Percentiles rank a stretch among this genome's conserved stretches.
phyloP scores from a whole-genome alignment of 306 rosid genomes.

The Rubus parviflorus region DNA sequence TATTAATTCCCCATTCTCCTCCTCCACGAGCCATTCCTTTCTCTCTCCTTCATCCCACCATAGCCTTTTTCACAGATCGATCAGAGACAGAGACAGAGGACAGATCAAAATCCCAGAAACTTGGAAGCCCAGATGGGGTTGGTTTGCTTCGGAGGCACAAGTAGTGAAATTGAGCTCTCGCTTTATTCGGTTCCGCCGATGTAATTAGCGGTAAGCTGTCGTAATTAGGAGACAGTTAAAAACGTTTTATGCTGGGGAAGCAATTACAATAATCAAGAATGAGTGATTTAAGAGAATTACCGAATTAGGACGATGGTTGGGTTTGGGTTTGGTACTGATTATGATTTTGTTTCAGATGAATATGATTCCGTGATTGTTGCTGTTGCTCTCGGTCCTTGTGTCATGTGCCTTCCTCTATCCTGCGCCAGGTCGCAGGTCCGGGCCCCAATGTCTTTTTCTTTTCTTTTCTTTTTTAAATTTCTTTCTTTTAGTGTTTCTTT shows the following conservation, averaged over 20 bases:
- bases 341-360: not conserved
- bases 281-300: not conserved
- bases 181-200: not conserved
- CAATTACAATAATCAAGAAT: not conserved
- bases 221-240: not conserved
- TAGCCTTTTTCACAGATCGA: constrained; percentile 31
- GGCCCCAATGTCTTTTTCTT: not conserved
- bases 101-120: constrained; percentile 12
- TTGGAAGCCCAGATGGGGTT: not conserved
- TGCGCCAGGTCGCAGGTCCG: constrained; percentile 13
- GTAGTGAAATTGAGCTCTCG: not conserved
- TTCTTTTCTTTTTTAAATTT: not conserved
- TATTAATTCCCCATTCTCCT: constrained; percentile 57
- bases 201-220: not conserved
- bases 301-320: not conserved
- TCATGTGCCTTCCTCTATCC: constrained; percentile 21
- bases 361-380: constrained; percentile 35
- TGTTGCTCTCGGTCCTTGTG: constrained; percentile 4
- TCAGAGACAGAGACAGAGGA: not conserved
- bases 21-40: constrained; percentile 75
- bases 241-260: too few species aligned
- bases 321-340: not conserved
- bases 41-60: constrained; percentile 85
- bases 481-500: not conserved
- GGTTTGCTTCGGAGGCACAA: not conserved